Evolutionary conservation across 805 yeast genomes (phyloP).

Genomic region (Metschnikowia borealis): DNA sequence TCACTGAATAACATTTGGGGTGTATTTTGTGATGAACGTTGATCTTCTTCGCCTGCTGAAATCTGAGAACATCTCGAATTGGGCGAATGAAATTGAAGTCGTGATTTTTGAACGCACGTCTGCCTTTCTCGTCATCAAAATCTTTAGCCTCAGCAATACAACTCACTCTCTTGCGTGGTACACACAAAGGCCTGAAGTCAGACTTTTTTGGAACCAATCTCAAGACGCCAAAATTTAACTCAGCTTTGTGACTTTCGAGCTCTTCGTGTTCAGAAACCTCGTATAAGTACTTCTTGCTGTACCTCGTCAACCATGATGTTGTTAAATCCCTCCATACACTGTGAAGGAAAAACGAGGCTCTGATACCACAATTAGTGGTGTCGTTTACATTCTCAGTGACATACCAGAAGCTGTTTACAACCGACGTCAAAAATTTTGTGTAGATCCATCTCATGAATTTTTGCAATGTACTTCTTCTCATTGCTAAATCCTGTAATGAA

Average conservation of each 20-base stretch:
- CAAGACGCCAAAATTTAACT: constrained; percentile 35
- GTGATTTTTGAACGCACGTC: constrained; percentile 28
- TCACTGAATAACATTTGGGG: constrained; percentile 38
- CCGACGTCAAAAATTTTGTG: constrained; percentile 37
- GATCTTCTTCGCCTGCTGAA: constrained; percentile 13
- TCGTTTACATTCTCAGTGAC: constrained; percentile 47
- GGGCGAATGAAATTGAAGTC: constrained; percentile 42
- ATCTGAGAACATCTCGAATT: constrained; percentile 24
- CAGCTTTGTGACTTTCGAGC: background rate
- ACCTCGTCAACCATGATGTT: constrained; percentile 38
- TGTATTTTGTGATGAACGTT: constrained; percentile 9
- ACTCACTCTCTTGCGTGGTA: constrained; percentile 34
- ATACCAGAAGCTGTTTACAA: constrained; percentile 58
- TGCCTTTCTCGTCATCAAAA: background rate
- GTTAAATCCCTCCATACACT: constrained; percentile 50
- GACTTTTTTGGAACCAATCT: constrained; percentile 57
- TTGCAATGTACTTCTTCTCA: constrained; percentile 33
- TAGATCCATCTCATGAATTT: constrained; percentile 60
- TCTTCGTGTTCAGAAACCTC: background rate
- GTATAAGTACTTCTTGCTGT: constrained; percentile 36
- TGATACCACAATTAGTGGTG: constrained; percentile 15
- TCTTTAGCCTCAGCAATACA: background rate
- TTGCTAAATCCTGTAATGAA: constrained; percentile 41
- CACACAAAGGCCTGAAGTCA: constrained; percentile 58
- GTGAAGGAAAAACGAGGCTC: constrained; percentile 52